These are phyloP conservation scores for Cladorrhinum sp. DNA, from an alignment of 2,329 filamentous ascomycete species.

Conservation along the genomic window DNA sequence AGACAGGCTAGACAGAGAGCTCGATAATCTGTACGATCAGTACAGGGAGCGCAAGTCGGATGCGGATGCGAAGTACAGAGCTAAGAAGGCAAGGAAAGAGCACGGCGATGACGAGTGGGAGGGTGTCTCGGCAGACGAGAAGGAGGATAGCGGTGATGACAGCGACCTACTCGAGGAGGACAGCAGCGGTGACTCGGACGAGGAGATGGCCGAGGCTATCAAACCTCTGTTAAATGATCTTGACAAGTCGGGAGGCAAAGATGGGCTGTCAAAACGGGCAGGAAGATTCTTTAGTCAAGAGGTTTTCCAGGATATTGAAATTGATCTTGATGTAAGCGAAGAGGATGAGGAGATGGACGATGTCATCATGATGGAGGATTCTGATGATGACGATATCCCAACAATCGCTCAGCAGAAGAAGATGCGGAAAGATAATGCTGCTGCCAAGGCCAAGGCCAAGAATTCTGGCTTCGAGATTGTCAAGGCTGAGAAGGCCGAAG, in stretches of 20 bases:
- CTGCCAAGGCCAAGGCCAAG: conserved; percentile 34
- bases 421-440: conserved; percentile 28
- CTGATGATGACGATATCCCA: conserved; percentile 30
- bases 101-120: conserved; percentile 89
- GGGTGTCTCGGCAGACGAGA: conserved; percentile 70
- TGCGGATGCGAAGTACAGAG: conserved; percentile 79
- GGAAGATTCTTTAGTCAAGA: conserved; percentile 91
- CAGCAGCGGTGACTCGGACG: conserved; percentile 60
- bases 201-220: conserved; percentile 39
- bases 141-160: conserved; percentile 56
- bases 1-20: conserved; percentile 76
- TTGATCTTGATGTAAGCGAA: conserved; percentile 47
- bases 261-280: conserved; percentile 77
- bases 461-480: conserved; percentile 60
- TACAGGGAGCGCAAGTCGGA: conserved; percentile 79
- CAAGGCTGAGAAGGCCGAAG: conserved; percentile 36
- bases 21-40: conserved; percentile 83
- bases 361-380: conserved; percentile 13
- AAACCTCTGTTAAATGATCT: conserved; percentile 61
- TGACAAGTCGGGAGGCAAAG: conserved; percentile 47
- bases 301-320: conserved; percentile 80
- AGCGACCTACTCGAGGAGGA: conserved; percentile 58
- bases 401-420: conserved; percentile 25
- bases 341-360: conserved; percentile 44
- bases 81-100: conserved; percentile 81